Evolutionary conservation across 1,139 yeast genomes (phyloP), one percentile per base, ranked within the genome.

Genomic region (Saccharomyces pastorianus): DNA sequence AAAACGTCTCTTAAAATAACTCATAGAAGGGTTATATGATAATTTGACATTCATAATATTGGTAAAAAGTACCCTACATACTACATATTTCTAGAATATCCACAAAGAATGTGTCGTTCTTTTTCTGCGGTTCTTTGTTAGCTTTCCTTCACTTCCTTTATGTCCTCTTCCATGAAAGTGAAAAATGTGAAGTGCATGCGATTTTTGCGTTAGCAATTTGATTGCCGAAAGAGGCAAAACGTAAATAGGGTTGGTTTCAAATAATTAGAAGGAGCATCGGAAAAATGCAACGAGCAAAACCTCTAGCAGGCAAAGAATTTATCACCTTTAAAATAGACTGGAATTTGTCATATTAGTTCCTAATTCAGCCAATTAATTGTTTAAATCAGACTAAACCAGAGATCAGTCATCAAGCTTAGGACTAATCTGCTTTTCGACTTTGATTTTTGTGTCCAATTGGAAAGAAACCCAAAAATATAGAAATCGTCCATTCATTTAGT

Each of bases 21-120:
- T 17, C 55, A 54, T 32, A 55, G 63, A 34, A 59, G 58, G 50
- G 56, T 59, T 9, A 57, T 59, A 42, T 59, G 46, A 53, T 41
- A 31, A 38, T 11, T 49, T 17, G 6, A 20, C 11, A 13, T 25
- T 17, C 13, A 27, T 11, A 20, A 14, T n/a, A 27, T 17, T n/a
- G n/a, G n/a, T 17, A 38, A 38, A 38, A 38, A 38, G 5, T 5
- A 2, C 23, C 17, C n/a, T 38, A 38, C 13, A 20, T 38, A 38
- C 11, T 38, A 38, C 5, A 38, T 20, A 38, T 8, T 17, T 38
- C 4, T 20, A 11, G 25, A 9, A 17, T 38, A 38, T 38, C 44
- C 26, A 38, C 26, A 17, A 17, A 38, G 7, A 38, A 38, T 38
- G 25, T n/a, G 41, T 17, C 44, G 13, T 38, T 38, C 25, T 38